Base-by-base conservation (phyloP, 106 monocot genomes). In the Vanilla planifolia region DNA sequence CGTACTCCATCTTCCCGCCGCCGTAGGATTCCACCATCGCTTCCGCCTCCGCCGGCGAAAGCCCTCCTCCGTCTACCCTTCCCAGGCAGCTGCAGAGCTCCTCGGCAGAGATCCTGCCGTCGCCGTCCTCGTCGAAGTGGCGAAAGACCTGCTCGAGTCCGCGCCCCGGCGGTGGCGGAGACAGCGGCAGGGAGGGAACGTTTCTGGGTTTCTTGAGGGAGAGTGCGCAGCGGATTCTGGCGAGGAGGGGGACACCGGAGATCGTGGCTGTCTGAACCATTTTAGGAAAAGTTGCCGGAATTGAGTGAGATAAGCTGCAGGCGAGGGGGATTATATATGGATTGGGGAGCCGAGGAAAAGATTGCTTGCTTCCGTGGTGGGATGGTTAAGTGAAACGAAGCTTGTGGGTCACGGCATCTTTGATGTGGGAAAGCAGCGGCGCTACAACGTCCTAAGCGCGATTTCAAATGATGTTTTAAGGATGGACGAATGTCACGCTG, bases 21-120 rank as follows among this genome's bases (percentile, higher is more conserved):
- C 77, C 85, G 41, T 85, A 48, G 5, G 63, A 53, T 4, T n/a
- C 40, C 32, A 80, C 59, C n/a, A 59, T 41, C 17, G 33, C 65
- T 44, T 67, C 80, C 3, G 62, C 73, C 26, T 77, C 77, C 36
- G 73, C 70, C 0, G 30, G 24, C 0, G 73, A 68, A 11, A 81
- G 13, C 51, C 56, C 66, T 41, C 65, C 77, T 4, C 61, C 55
- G 5, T 27, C n/a, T 6, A 27, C n/a, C 3, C 15, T 65, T 3
- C 16, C 24, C 82, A 73, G 68, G 48, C 68, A 52, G 33, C 32
- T 48, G 6, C 69, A 47, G 33, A 82, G 69, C 77, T 82, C 82
- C 0, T 43, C 16, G 0, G 82, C 69, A 6, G 82, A 82, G 32
- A 82, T 82, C 73, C 66, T 77, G 17, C 82, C 77, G 27, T 82